Base-by-base conservation (phyloP, 2,329 filamentous ascomycete genomes). In the Nemania abortiva region DNA sequence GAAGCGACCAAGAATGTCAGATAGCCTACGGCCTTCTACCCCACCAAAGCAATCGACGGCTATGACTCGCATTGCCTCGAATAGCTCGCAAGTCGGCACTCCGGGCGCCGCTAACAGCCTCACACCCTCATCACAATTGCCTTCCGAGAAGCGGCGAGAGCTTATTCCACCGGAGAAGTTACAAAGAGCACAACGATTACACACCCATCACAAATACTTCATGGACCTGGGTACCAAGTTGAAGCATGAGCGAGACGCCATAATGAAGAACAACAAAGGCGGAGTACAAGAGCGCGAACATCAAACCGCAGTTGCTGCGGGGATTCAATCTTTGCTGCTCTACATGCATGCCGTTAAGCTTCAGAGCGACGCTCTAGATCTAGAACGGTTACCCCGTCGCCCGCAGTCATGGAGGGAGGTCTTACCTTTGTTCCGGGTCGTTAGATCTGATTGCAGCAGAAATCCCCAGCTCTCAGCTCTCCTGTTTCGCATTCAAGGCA, bases 261-360 rank as follows among this genome's bases (percentile, higher is more conserved):
- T 87, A n/a, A 70, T 79, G 63, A 78, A 77, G 60, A n/a, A n/a
- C n/a, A 70, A 68, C 27, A 66, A 68, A 31, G 70, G 72, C 20
- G 50, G 60, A 7, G 27, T 70, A 13, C 67, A 70, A 10, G 74
- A 76, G 2, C 74, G 72, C 49, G 75, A 79, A 7, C 72, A 73
- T 31, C 76, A 77, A 57, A 64, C 69, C n/a, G 76, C 73, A 18
- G 74, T 75, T 59, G 75, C 76, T 20, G 74, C 75, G 42, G 77
- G 74, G n/a, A 72, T 78, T 4, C 77, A 79, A 61, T 77, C 74
- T 53, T 56, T 77, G 11, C 63, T 79, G 22, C 71, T 74, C 7
- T 89, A 87, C 72, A 84, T 89, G 79, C 78, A 86, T 15, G 82
- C 83, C 1, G 88, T 89, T 76, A 82, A 87, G 69, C 80, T 84